Conservation (phyloP, 495 filamentous ascomycete genomes). For the Achaetomiella virescens region DNA sequence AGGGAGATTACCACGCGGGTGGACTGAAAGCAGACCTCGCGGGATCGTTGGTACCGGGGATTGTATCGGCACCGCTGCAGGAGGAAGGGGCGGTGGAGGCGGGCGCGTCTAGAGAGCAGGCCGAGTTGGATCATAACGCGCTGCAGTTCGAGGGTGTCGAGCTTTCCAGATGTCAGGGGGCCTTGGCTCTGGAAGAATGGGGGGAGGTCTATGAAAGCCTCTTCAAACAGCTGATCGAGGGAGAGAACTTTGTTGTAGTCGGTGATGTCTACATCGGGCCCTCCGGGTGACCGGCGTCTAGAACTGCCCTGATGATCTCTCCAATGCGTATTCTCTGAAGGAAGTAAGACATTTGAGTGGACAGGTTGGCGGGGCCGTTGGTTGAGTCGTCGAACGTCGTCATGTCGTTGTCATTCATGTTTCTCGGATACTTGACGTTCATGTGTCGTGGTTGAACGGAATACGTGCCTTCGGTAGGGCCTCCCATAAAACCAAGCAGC, state of each 20-base stretch:
- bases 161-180: slow-evolving; percentile 1
- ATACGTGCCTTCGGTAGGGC: slow-evolving; percentile 39
- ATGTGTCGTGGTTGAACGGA: slow-evolving; percentile 37
- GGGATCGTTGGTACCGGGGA: neutral
- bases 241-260: slow-evolving; percentile 12
- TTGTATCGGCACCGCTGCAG: neutral
- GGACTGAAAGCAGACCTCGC: neutral
- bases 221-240: slow-evolving; percentile 19
- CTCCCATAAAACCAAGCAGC: slow-evolving; percentile 33
- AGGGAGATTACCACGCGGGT: neutral
- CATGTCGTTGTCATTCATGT: slow-evolving; percentile 43
- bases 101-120: slow-evolving; percentile 18
- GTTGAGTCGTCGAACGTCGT: slow-evolving; percentile 24
- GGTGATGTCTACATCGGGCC: slow-evolving; percentile 13
- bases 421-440: slow-evolving; percentile 39
- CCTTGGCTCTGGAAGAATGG: slow-evolving; percentile 4
- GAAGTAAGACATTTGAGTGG: slow-evolving; percentile 43
- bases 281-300: slow-evolving; percentile 27
- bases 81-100: slow-evolving; percentile 24
- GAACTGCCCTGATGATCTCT: slow-evolving; percentile 39
- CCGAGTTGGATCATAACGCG: slow-evolving; percentile 17
- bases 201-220: slow-evolving; percentile 13
- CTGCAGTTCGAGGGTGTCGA: slow-evolving; percentile 6
- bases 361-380: slow-evolving; percentile 30
- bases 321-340: slow-evolving; percentile 41